Evolutionary conservation across 495 filamentous ascomycete genomes (phyloP).

Genomic region (Neurospora cerealis): DNA sequence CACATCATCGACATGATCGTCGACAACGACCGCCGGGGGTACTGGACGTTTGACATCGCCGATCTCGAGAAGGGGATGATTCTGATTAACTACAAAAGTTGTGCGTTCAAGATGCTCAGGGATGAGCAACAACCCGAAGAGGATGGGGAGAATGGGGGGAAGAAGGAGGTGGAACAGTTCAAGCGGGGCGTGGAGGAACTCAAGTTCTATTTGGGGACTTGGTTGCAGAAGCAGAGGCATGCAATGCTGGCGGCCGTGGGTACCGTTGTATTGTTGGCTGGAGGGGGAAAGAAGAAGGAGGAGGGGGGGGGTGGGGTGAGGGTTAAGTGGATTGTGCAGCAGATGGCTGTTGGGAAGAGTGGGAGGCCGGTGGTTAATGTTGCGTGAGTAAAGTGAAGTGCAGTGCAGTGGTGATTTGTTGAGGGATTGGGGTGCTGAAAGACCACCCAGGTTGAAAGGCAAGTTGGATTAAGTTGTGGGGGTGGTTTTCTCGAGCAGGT

Average conservation of each 20-base stretch:
- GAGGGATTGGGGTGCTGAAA: background rate
- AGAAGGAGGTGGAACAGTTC: background rate
- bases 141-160: background rate
- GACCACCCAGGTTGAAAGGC: no score
- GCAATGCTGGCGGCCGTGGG: background rate
- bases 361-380: background rate
- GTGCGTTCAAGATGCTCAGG: background rate
- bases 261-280: background rate
- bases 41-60: background rate
- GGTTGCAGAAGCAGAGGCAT: background rate
- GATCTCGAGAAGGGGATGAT: background rate
- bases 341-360: background rate
- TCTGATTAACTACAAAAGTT: background rate
- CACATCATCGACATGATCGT: background rate
- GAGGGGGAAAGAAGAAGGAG: background rate
- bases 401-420: no score
- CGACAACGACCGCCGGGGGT: background rate
- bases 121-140: no score
- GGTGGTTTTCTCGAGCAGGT: no score
- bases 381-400: no score
- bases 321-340: background rate
- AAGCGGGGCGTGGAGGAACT: background rate
- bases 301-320: background rate
- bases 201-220: background rate
- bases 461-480: no score